Evolutionary conservation across 176 grass and related monocot genomes (phyloP).

Genomic region (Musa beccarii): DNA sequence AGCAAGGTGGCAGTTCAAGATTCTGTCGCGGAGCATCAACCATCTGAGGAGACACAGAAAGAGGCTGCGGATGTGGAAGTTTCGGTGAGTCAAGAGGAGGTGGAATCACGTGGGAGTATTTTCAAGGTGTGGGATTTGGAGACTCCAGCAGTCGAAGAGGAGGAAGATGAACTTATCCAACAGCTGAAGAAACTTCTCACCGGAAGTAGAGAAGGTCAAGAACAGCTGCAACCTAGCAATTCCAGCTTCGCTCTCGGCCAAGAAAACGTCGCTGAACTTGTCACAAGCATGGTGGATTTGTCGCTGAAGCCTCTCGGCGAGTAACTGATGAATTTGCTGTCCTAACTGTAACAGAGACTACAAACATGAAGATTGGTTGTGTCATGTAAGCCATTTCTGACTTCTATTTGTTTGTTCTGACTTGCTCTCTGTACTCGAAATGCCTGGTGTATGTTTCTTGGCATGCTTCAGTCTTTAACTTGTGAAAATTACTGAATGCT

Average conservation of each 20-base stretch:
- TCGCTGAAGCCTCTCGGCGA: conserved; percentile 28
- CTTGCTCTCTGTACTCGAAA: too few relatives aligned
- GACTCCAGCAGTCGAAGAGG: conserved; percentile 16
- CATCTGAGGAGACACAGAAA: not conserved
- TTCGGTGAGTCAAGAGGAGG: not conserved
- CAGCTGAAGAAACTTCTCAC: conserved; percentile 52
- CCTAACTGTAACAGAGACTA: not conserved
- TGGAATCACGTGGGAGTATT: conserved; percentile 38
- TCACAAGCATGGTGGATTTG: conserved; percentile 40
- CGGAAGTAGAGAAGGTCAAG: not conserved
- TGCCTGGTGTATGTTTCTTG: too few relatives aligned
- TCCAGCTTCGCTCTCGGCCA: conserved; percentile 12
- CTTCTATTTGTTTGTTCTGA: too few relatives aligned
- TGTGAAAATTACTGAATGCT: too few relatives aligned
- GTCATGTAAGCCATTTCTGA: too few relatives aligned
- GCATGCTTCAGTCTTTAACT: too few relatives aligned
- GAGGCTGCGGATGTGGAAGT: not conserved
- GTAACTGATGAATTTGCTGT: not conserved
- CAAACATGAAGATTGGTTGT: not conserved
- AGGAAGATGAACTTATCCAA: conserved; percentile 54
- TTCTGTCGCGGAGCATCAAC: not conserved
- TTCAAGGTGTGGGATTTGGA: conserved; percentile 85
- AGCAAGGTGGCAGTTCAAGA: not conserved
- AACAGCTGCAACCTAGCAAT: conserved; percentile 6
- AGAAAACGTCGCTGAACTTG: conserved; percentile 48